Percentiles rank a stretch among this genome's conserved stretches.
Evolutionary conservation across 2,329 filamentous ascomycete genomes (phyloP).

Genomic region (Emmonsiellopsis sp.): DNA sequence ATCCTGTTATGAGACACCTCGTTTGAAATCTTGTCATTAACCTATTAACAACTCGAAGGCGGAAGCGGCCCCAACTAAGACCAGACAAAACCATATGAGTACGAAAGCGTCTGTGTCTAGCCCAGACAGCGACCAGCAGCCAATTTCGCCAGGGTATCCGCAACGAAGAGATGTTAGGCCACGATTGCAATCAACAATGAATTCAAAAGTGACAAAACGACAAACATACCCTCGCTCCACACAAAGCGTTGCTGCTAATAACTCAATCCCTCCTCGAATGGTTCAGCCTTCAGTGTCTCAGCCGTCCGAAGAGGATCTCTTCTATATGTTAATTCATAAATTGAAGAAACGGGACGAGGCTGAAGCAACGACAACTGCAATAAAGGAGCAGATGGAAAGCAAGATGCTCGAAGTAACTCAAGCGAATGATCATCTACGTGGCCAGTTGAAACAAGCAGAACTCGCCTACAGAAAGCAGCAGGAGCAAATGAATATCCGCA

Average conservation of each 20-base stretch:
- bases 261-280: not conserved
- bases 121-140: not conserved
- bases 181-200: not conserved
- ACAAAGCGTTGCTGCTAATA: not conserved
- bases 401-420: slow-evolving; percentile 16
- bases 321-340: slow-evolving; percentile 25
- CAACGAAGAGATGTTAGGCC: not conserved
- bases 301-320: slow-evolving; percentile 26
- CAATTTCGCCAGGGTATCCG: not conserved
- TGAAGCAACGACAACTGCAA: slow-evolving; percentile 14
- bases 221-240: not conserved
- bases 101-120: not conserved
- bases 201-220: not conserved
- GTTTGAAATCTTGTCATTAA: not conserved
- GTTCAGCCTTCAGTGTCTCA: not conserved
- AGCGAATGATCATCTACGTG: slow-evolving; percentile 21
- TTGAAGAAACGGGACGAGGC: slow-evolving; percentile 27
- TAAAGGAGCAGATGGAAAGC: slow-evolving; percentile 19
- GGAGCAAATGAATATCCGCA: slow-evolving; percentile 14
- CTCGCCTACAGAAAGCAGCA: slow-evolving; percentile 13
- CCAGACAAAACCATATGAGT: not conserved
- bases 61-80: not conserved
- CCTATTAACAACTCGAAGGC: not conserved
- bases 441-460: slow-evolving; percentile 14
- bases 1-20: not conserved